phyloP scores from a whole-genome alignment of 148 eudicot species.

The Euryodendron excelsum region DNA sequence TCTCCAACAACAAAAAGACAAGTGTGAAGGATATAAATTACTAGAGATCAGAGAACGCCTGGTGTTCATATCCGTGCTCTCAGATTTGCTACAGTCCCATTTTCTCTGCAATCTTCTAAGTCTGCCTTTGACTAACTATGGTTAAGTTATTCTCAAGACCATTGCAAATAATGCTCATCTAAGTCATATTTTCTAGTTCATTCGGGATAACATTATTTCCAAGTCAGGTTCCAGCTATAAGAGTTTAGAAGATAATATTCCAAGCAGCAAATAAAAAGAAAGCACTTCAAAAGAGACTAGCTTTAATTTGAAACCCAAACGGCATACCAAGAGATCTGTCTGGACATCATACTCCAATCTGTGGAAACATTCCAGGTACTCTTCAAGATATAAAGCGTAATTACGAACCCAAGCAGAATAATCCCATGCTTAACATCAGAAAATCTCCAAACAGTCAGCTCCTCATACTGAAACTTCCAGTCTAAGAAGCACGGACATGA shows the following conservation, averaged over 20 bases:
- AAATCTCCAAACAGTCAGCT: conserved; percentile 3
- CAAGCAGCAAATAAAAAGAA: no score
- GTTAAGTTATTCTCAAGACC: not conserved
- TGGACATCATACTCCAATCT: conserved; percentile 31
- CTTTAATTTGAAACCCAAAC: not conserved
- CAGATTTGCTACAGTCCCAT: no score
- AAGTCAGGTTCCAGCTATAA: not conserved
- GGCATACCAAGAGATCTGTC: conserved; percentile 29
- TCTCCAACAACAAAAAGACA: not conserved
- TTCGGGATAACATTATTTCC: not conserved
- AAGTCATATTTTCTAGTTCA: not conserved
- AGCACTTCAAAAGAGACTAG: not conserved
- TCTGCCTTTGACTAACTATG: not conserved
- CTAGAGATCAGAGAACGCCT: not conserved
- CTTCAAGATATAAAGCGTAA: conserved; percentile 35
- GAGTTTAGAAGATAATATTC: no score
- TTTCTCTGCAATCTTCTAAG: not conserved
- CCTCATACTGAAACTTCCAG: not conserved
- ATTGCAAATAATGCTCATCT: no score
- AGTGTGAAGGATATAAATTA: not conserved
- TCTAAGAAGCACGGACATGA: no score
- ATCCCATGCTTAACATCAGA: conserved; percentile 34
- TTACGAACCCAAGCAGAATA: conserved; percentile 37
- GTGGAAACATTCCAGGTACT: conserved; percentile 29
- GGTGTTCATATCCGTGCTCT: no score